These are phyloP conservation scores for Oryza nivara DNA, from an alignment of 176 grass and related monocot species.

Conservation along the genomic window DNA sequence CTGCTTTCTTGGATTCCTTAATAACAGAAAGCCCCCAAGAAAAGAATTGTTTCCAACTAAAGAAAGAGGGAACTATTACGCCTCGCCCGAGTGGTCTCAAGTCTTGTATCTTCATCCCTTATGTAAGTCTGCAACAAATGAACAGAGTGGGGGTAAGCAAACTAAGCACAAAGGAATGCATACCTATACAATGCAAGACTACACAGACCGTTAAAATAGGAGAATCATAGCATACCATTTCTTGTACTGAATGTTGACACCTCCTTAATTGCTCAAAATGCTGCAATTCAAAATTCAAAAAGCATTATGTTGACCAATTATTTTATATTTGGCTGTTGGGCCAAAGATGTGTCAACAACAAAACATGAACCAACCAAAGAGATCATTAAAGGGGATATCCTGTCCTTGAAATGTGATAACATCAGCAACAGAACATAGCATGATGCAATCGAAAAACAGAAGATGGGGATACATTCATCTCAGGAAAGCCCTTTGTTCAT, in stretches of 20 bases:
- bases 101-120: conserved; percentile 63
- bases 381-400: neutral
- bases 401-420: neutral
- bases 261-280: conserved; percentile 55
- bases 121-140: conserved; percentile 52
- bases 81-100: conserved; percentile 63
- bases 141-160: neutral
- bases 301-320: neutral
- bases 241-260: conserved; percentile 46
- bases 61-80: conserved; percentile 36
- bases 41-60: conserved; percentile 2
- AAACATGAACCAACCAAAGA: neutral
- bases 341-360: neutral
- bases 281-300: conserved; percentile 45
- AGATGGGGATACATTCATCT: neutral
- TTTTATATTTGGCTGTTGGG: neutral
- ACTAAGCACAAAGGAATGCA: neutral
- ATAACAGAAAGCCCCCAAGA: conserved; percentile 6
- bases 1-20: conserved; percentile 32
- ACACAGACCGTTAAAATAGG: neutral
- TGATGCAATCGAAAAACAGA: neutral
- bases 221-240: conserved; percentile 37
- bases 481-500: neutral
- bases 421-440: neutral
- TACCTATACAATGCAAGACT: neutral